Evolutionary conservation across 495 filamentous ascomycete species (phyloP), one percentile per base, ranked within the genome.

Genomic region (Podospora pseudopauciseta): DNA sequence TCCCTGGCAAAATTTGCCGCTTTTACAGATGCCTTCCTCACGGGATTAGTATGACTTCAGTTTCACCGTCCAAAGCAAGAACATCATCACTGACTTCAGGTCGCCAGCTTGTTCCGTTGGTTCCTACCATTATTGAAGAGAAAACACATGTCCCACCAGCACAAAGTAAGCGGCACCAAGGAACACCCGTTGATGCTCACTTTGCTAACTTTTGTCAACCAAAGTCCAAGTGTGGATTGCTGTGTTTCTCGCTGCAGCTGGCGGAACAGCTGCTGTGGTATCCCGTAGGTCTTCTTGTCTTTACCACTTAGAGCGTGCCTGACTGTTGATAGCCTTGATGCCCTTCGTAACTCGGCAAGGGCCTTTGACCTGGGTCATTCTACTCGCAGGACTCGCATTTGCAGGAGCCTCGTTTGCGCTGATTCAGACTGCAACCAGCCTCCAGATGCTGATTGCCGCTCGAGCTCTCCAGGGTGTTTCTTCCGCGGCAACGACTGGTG

Each of bases 211-310:
- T 11, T 16, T 2, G 39, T 49, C 39, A 49, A 49, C 7, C 39
- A 49, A 32, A 32, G 26, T 75, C 11, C 75, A 76, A 67, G 70
- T 77, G 59, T 72, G 74, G 72, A 71, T 66, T 6, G 73, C 75
- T 3, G 67, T 77, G 18, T 68, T 76, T 27, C 60, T 77, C 28
- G 64, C 74, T 15, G 68, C 74, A 5, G 72, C 76, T 66, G 75
- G 74, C 20, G 75, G 74, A 19, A 72, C 74, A 11, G 70, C 72
- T 27, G 74, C 72, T 0, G 74, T 69, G 2, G 63, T 71, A 26
- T 76, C 74, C 54, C 74, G 75, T 77, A 60, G 65, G 75, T 70
- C 5, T 15, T 54, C 28, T 23, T 63, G 6, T n/a, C 20, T 34
- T 18, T 3, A n/a, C 5, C 16, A 6, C 20, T 34, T 0, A 7